phyloP scores from a whole-genome alignment of 2,329 filamentous ascomycete genomes.

The Pyrenochaeta sp. region DNA sequence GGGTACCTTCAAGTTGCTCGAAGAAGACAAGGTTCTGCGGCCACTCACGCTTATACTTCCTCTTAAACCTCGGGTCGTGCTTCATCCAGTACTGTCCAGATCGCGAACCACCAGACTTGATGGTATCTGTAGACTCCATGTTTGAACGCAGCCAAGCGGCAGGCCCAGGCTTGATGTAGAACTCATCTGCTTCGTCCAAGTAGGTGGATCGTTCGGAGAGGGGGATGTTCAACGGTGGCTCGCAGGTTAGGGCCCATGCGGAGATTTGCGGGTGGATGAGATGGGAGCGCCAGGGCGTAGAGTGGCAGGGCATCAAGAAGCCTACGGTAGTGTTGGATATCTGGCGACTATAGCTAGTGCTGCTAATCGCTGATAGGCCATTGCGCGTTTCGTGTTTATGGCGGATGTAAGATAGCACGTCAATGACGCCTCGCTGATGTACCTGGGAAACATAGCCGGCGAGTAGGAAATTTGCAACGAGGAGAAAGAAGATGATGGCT shows the following conservation, averaged over 20 bases:
- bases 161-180: slow-evolving; percentile 72
- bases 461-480: slow-evolving; percentile 74
- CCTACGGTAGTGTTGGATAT: slow-evolving; percentile 62
- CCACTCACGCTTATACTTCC: slow-evolving; percentile 44
- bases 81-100: slow-evolving; percentile 34
- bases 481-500: slow-evolving; percentile 59
- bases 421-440: slow-evolving; percentile 80
- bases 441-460: slow-evolving; percentile 76
- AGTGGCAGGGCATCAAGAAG: slow-evolving; percentile 96
- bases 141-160: slow-evolving; percentile 51
- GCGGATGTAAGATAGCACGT: slow-evolving; percentile 79
- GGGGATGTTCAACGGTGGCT: slow-evolving; percentile 79
- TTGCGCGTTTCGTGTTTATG: slow-evolving; percentile 68
- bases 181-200: slow-evolving; percentile 88
- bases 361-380: slow-evolving; percentile 53
- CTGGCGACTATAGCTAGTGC: slow-evolving; percentile 4
- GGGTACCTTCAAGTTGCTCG: slow-evolving; percentile 62
- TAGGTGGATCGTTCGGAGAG: slow-evolving; percentile 72
- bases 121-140: slow-evolving; percentile 48
- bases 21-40: slow-evolving; percentile 63
- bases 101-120: slow-evolving; percentile 26
- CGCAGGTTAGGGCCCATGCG: slow-evolving; percentile 88
- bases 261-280: slow-evolving; percentile 77
- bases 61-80: slow-evolving; percentile 32
- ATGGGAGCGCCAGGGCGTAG: slow-evolving; percentile 92